phyloP scores from a whole-genome alignment of 2,329 filamentous ascomycete genomes.

The Eurotiales sp. region DNA sequence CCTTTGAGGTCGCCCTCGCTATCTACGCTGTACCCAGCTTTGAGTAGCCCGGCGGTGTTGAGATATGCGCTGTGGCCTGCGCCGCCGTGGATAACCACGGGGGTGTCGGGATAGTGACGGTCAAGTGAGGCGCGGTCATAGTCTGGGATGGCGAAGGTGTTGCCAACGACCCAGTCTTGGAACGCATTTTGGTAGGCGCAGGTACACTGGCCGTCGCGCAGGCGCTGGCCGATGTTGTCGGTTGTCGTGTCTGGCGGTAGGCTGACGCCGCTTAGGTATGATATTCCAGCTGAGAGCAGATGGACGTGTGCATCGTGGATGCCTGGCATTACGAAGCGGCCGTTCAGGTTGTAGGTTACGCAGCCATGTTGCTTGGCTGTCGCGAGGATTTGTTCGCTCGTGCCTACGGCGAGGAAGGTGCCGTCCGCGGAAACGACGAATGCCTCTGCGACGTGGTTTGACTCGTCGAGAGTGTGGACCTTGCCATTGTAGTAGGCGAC shows the following conservation, averaged over 20 bases:
- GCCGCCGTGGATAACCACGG: constrained; percentile 27
- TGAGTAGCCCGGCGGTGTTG: constrained; percentile 24
- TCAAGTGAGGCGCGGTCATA: constrained; percentile 20
- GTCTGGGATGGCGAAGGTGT: constrained; percentile 21
- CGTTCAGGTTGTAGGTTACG: constrained; percentile 24
- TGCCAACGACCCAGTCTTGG: constrained; percentile 23
- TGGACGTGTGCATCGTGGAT: constrained; percentile 37
- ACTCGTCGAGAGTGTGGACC: constrained; percentile 25
- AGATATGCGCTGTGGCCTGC: constrained; percentile 26
- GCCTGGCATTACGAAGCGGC: constrained; percentile 32
- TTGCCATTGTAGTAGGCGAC: constrained; percentile 24
- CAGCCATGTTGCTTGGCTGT: constrained; percentile 16
- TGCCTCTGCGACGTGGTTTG: constrained; percentile 21
- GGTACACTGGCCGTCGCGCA: constrained; percentile 24
- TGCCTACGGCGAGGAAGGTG: constrained; percentile 24
- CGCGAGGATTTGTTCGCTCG: constrained; percentile 19
- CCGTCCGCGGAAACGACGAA: constrained; percentile 29
- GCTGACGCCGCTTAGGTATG: constrained; percentile 23
- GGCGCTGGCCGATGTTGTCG: constrained; percentile 19
- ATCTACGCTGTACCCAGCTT: constrained; percentile 23
- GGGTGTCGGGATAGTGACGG: constrained; percentile 25
- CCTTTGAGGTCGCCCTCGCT: constrained; percentile 19
- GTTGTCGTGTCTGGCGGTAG: constrained; percentile 23
- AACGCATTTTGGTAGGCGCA: constrained; percentile 23
- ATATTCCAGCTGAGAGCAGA: constrained; percentile 25